A percentile compares a stretch with the other conserved stretches of the same genome.
Conservation (phyloP, 169 alveolate genomes). For the Theileria annulata region DNA sequence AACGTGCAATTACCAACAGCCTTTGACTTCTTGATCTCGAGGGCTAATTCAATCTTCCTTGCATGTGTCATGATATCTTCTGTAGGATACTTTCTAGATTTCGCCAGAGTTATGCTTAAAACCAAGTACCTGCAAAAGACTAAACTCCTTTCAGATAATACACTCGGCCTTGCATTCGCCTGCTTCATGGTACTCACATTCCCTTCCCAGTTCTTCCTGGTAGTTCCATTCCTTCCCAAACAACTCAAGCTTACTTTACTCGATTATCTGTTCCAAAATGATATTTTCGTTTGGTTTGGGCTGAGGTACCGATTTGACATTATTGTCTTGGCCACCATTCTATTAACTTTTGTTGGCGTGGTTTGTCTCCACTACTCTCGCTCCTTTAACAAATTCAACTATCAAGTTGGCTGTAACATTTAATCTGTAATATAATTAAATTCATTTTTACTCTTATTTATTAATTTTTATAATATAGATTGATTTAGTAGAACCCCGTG, state of each 20-base stretch:
- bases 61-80: constrained; percentile 31
- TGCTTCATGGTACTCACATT: constrained; percentile 39
- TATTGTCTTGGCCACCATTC: constrained; percentile 18
- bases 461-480: not conserved
- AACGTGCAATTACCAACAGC: constrained; percentile 32
- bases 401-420: constrained; percentile 19
- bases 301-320: constrained; percentile 51
- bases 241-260: constrained; percentile 10
- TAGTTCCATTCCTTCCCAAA: constrained; percentile 49
- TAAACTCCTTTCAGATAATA: constrained; percentile 38
- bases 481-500: not conserved
- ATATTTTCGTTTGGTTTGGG: constrained; percentile 47
- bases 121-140: constrained; percentile 50
- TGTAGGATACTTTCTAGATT: constrained; percentile 55
- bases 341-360: constrained; percentile 37
- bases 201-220: constrained; percentile 62
- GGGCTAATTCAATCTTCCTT: constrained; percentile 42
- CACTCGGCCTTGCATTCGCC: constrained; percentile 51
- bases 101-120: constrained; percentile 44
- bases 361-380: constrained; percentile 27
- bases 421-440: constrained; percentile 2
- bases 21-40: constrained; percentile 43
- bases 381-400: constrained; percentile 21
- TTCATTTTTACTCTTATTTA: not conserved
- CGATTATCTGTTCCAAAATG: constrained; percentile 30